Conservation (phyloP, 2,329 filamentous ascomycete species). For the Alternaria sp. region DNA sequence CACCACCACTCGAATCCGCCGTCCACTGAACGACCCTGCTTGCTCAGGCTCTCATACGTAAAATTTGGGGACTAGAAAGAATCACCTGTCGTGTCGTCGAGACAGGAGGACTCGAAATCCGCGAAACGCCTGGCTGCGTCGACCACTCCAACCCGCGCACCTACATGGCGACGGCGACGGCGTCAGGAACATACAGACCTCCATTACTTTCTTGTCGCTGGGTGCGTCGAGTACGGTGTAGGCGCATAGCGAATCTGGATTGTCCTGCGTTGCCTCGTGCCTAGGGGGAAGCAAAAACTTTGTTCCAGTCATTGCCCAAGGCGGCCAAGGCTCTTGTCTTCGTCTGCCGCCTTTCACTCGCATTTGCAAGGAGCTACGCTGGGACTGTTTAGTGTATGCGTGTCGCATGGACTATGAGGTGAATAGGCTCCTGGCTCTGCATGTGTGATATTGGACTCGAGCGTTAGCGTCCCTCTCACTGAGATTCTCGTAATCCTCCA, state of each 20-base stretch:
- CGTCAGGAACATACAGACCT: conserved; percentile 15
- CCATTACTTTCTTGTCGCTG: conserved; percentile 12
- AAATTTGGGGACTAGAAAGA: not conserved
- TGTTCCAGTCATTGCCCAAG: conserved; percentile 15
- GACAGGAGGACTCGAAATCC: conserved; percentile 9
- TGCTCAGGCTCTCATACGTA: conserved; percentile 7
- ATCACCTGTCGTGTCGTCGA: conserved; percentile 8
- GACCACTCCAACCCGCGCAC: conserved; percentile 20
- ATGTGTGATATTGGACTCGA: conserved; percentile 28
- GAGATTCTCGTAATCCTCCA: conserved; percentile 18
- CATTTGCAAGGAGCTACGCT: not conserved
- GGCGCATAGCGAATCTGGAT: conserved; percentile 24
- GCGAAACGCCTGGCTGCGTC: conserved; percentile 19
- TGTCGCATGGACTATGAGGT: conserved; percentile 33
- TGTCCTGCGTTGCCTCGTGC: conserved; percentile 7
- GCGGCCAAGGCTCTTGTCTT: conserved; percentile 5
- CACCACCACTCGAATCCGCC: conserved; percentile 14
- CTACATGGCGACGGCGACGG: conserved; percentile 31
- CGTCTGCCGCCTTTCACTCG: conserved; percentile 7
- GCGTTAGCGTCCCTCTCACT: conserved; percentile 28
- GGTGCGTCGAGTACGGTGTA: conserved; percentile 21
- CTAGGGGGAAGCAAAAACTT: conserved; percentile 23
- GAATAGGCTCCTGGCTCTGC: conserved; percentile 38
- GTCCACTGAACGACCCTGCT: conserved; percentile 1
- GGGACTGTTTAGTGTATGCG: conserved; percentile 15